Conservation (phyloP, 1,284 basidiomycete species). For the Austropuccinia psidii region DNA sequence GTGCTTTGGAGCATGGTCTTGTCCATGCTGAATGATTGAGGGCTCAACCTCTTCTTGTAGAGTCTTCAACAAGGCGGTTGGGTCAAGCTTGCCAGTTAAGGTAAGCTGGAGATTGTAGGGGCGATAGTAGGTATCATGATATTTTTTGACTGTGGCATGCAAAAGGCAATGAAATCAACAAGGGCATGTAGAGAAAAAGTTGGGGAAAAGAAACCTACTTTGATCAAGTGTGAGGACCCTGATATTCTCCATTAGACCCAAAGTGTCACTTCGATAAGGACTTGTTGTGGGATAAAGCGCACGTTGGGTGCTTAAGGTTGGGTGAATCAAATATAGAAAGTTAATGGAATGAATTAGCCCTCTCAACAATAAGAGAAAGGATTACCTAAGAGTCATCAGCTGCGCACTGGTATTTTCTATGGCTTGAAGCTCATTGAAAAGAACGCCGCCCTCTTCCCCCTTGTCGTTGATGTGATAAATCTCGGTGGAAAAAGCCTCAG, state of each 20-base stretch:
- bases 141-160: constrained; percentile 69
- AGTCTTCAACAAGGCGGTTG: constrained; percentile 56
- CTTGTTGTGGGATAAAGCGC: constrained; percentile 71
- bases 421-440: constrained; percentile 97
- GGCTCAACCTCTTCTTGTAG: constrained; percentile 75
- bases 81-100: constrained; percentile 61
- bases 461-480: constrained; percentile 76
- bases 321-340: background rate
- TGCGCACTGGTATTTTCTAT: constrained; percentile 85
- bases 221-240: constrained; percentile 78
- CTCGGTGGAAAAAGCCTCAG: constrained; percentile 77
- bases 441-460: constrained; percentile 89
- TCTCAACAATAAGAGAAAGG: constrained; percentile 31
- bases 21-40: constrained; percentile 62
- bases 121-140: constrained; percentile 84
- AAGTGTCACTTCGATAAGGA: constrained; percentile 92
- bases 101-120: constrained; percentile 87
- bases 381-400: constrained; percentile 73
- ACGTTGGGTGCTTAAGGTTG: constrained; percentile 60
- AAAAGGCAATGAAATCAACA: background rate
- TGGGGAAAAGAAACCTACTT: constrained; percentile 54
- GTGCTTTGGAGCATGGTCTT: constrained; percentile 61
- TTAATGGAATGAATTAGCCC: background rate
- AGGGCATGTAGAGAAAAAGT: background rate
- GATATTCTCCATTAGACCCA: constrained; percentile 86